Conservation (phyloP, 1,284 basidiomycete genomes). For the Cystobasidium pallidum region DNA sequence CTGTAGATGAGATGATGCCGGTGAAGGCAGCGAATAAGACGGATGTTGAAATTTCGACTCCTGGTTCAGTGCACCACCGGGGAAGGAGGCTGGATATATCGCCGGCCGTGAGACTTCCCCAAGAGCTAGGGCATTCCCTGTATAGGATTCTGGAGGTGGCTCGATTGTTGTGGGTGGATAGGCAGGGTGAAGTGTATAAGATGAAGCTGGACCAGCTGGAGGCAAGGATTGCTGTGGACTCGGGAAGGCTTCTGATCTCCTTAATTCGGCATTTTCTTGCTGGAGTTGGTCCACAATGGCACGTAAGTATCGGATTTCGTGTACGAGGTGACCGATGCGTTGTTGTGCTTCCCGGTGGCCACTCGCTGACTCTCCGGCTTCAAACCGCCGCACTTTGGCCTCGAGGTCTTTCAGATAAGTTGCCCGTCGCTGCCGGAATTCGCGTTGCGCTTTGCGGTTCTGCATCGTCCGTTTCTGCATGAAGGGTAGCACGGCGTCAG, state of each 20-base stretch:
- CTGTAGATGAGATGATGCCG: neutral
- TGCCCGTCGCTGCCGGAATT: slow-evolving; percentile 43
- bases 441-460: slow-evolving; percentile 45
- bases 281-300: slow-evolving; percentile 24
- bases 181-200: slow-evolving; percentile 1
- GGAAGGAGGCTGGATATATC: neutral
- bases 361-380: slow-evolving; percentile 8
- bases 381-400: slow-evolving; percentile 35
- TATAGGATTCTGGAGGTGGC: neutral
- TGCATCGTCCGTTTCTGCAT: slow-evolving; percentile 44
- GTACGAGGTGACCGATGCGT: slow-evolving; percentile 1
- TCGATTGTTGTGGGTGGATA: slow-evolving; percentile 6
- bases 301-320: slow-evolving; percentile 37
- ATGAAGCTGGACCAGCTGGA: neutral
- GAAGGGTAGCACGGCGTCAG: neutral
- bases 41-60: neutral
- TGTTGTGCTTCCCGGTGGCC: neutral
- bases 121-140: neutral
- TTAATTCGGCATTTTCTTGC: slow-evolving; percentile 16
- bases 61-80: neutral
- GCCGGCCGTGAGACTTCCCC: neutral
- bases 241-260: neutral
- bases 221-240: neutral
- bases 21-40: neutral
- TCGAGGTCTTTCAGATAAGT: slow-evolving; percentile 43